phyloP scores from a whole-genome alignment of 805 yeast species.

The Zygosaccharomyces lentus region DNA sequence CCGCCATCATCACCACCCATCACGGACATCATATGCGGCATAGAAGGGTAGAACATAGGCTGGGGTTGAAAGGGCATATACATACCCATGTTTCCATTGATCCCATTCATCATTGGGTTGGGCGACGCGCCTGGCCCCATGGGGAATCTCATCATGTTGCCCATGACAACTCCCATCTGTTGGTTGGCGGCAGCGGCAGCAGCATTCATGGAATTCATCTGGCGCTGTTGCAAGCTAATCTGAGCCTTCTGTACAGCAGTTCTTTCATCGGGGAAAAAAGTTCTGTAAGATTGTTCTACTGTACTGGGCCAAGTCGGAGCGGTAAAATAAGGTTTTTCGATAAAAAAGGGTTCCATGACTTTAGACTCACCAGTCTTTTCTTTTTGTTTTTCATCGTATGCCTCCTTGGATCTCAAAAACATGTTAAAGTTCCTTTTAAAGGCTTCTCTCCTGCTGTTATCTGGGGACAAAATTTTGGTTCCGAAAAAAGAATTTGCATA shows the following conservation, averaged over 20 bases:
- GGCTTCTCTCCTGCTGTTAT: conserved; percentile 29
- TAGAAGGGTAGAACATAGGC: conserved; percentile 33
- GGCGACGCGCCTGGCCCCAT: conserved; percentile 25
- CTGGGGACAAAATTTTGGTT: conserved; percentile 32
- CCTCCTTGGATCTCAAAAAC: conserved; percentile 44
- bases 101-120: conserved; percentile 28
- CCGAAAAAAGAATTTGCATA: conserved; percentile 38
- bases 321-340: conserved; percentile 64
- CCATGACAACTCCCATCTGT: conserved; percentile 28
- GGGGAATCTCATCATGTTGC: conserved; percentile 32
- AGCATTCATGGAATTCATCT: conserved; percentile 27
- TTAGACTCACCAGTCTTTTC: conserved; percentile 21
- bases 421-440: conserved; percentile 49
- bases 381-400: conserved; percentile 31
- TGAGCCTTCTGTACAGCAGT: conserved; percentile 31
- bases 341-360: conserved; percentile 35
- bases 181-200: conserved; percentile 22
- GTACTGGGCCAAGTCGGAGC: conserved; percentile 75
- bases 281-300: conserved; percentile 51
- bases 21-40: conserved; percentile 32
- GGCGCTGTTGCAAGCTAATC: conserved; percentile 32
- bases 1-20: conserved; percentile 23
- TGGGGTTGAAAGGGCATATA: conserved; percentile 36
- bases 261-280: conserved; percentile 44
- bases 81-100: conserved; percentile 27